phyloP scores from a whole-genome alignment of 148 eudicot species.

The Amaranthus cruentus region DNA sequence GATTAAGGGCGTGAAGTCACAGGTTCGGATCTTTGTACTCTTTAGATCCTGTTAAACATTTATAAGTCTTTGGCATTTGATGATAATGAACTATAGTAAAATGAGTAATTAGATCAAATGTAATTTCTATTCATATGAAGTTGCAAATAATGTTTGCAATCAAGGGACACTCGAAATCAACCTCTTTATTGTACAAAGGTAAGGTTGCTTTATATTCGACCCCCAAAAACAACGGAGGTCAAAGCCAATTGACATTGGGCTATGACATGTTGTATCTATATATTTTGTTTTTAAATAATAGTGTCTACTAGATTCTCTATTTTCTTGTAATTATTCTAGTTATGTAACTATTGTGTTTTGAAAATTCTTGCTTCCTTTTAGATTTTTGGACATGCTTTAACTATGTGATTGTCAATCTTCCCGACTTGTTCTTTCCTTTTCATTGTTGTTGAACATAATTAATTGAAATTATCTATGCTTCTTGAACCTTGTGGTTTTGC shows the following conservation, averaged over 20 bases:
- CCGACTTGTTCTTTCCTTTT: neutral
- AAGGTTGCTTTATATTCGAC: too few relatives aligned
- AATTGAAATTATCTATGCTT: neutral
- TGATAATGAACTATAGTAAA: neutral
- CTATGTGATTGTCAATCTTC: neutral
- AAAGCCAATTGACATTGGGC: too few relatives aligned
- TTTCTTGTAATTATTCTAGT: neutral
- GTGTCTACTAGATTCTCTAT: neutral
- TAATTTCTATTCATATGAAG: too few relatives aligned
- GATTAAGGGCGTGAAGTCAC: conserved; percentile 39
- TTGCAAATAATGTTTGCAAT: too few relatives aligned
- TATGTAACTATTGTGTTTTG: neutral
- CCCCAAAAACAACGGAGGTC: too few relatives aligned
- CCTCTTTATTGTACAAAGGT: too few relatives aligned
- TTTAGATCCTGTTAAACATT: conserved; percentile 9
- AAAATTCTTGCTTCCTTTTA: neutral
- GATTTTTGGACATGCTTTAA: neutral
- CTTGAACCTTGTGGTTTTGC: neutral
- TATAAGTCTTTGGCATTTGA: neutral
- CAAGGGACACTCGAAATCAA: too few relatives aligned
- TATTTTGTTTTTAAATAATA: neutral
- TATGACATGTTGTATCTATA: neutral
- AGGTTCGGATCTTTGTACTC: conserved; percentile 34
- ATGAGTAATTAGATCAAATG: neutral
- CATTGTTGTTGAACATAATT: neutral